phyloP scores from a whole-genome alignment of 306 rosid species.

The Bauhinia variegata region DNA sequence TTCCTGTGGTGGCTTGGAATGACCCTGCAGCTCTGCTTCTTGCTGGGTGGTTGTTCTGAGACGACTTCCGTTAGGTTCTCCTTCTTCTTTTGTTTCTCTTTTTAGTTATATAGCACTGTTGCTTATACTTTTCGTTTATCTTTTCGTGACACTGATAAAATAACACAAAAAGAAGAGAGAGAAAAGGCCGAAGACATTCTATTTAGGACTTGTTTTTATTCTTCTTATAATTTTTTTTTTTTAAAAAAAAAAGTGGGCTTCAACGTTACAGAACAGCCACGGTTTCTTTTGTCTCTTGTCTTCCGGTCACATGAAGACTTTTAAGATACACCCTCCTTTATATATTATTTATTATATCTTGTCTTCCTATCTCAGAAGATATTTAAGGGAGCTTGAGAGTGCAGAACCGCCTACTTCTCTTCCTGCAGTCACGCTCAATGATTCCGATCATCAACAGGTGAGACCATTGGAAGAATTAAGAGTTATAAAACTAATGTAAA shows the following conservation, averaged over 20 bases:
- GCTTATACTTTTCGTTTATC: neutral
- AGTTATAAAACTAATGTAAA: no score
- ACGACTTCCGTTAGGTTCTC: conserved; percentile 43
- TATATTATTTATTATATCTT: neutral
- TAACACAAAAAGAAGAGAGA: neutral
- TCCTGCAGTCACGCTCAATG: conserved; percentile 11
- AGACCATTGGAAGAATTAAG: neutral
- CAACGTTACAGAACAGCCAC: neutral
- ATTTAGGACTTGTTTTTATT: neutral
- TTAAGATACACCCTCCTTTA: neutral
- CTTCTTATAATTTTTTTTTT: neutral
- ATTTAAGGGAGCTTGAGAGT: neutral
- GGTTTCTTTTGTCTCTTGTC: neutral
- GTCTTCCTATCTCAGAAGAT: conserved; percentile 25
- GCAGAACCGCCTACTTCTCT: neutral
- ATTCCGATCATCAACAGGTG: conserved; percentile 13
- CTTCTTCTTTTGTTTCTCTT: conserved; percentile 1
- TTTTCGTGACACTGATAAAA: neutral
- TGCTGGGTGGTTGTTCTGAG: conserved; percentile 32
- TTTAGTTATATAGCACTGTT: neutral
- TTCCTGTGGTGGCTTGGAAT: conserved; percentile 31
- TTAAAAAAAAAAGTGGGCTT: neutral
- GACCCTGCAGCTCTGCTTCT: conserved; percentile 31
- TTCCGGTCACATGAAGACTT: neutral
- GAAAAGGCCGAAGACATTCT: neutral